Evolutionary conservation across 2,329 filamentous ascomycete species (phyloP).

Genomic region (Chaetoscypha palmicola): DNA sequence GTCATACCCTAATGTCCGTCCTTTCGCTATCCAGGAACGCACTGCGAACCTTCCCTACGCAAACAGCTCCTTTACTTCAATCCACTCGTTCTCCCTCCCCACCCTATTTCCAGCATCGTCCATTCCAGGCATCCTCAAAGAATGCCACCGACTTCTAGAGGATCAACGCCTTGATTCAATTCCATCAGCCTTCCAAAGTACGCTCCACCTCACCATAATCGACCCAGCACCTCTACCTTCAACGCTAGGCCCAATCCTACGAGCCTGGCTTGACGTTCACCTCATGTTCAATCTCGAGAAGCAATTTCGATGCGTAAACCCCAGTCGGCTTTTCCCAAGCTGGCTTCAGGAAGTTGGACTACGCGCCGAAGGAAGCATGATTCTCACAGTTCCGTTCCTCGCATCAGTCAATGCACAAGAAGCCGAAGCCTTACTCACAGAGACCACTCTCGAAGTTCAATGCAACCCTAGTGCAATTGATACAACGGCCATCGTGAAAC

Average conservation of each 20-base stretch:
- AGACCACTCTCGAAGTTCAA: neutral
- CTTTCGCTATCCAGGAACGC: slow-evolving; percentile 31
- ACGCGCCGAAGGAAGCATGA: slow-evolving; percentile 31
- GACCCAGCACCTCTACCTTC: slow-evolving; percentile 52
- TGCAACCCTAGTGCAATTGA: slow-evolving; percentile 11
- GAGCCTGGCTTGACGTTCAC: slow-evolving; percentile 55
- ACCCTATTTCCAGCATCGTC: slow-evolving; percentile 49
- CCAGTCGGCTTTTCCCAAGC: slow-evolving; percentile 48
- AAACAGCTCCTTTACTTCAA: slow-evolving; percentile 38
- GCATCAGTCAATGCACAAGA: slow-evolving; percentile 12
- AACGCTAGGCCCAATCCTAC: slow-evolving; percentile 50
- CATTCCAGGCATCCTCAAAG: slow-evolving; percentile 48
- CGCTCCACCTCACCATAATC: slow-evolving; percentile 39
- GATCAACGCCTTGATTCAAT: slow-evolving; percentile 23
- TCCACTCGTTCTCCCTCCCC: slow-evolving; percentile 49
- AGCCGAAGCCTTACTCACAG: neutral
- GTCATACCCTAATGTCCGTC: slow-evolving; percentile 31
- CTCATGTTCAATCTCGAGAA: slow-evolving; percentile 53
- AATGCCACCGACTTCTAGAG: slow-evolving; percentile 49
- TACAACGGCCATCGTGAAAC: slow-evolving; percentile 28
- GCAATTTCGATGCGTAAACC: slow-evolving; percentile 52
- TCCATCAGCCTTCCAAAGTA: too few relatives aligned
- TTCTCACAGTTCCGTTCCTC: slow-evolving; percentile 21
- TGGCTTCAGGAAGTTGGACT: slow-evolving; percentile 53
- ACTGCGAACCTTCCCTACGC: slow-evolving; percentile 33